A percentile compares a stretch with the other conserved stretches of the same genome.
phyloP scores from a whole-genome alignment of 352 stramenopile species.

The Globisporangium uncinulatum region DNA sequence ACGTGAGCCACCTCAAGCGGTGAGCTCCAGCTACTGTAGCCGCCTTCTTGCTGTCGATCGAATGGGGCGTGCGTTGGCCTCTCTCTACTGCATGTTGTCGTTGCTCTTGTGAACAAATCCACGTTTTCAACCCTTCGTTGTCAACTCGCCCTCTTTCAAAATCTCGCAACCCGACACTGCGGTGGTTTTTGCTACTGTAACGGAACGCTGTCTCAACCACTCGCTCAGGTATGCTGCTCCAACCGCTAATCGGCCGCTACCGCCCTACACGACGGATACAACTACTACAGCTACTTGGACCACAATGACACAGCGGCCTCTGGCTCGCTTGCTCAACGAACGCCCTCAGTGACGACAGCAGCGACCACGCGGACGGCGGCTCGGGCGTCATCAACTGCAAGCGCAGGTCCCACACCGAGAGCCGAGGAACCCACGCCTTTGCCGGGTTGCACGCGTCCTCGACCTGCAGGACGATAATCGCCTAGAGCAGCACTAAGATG shows the following conservation, averaged over 20 bases:
- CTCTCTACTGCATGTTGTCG: too few species aligned
- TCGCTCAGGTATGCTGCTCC: not conserved
- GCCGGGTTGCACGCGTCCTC: slow-evolving; percentile 1
- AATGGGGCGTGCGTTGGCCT: too few species aligned
- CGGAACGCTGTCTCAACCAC: not conserved
- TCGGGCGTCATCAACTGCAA: not conserved
- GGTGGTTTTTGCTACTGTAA: too few species aligned
- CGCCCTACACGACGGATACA: not conserved
- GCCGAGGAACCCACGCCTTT: slow-evolving; percentile 5
- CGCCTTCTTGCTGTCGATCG: too few species aligned
- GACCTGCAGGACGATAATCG: slow-evolving; percentile 7
- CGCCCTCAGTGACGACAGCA: slow-evolving; percentile 2
- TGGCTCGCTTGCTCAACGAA: not conserved
- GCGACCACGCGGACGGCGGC: not conserved
- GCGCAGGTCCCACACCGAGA: slow-evolving; percentile 4
- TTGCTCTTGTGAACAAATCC: too few species aligned
- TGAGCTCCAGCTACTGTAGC: slow-evolving; percentile 5
- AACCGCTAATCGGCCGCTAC: not conserved
- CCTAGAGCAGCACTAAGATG: slow-evolving; percentile 6
- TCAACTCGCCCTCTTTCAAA: too few species aligned
- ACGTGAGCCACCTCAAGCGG: slow-evolving; percentile 47
- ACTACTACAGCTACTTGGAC: slow-evolving; percentile 2
- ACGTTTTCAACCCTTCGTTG: too few species aligned
- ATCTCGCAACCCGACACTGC: too few species aligned
- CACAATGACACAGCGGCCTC: not conserved